Percentiles rank a stretch among this genome's conserved stretches.
Conservation (phyloP, 345 rosid species). For the Salix udensis region DNA sequence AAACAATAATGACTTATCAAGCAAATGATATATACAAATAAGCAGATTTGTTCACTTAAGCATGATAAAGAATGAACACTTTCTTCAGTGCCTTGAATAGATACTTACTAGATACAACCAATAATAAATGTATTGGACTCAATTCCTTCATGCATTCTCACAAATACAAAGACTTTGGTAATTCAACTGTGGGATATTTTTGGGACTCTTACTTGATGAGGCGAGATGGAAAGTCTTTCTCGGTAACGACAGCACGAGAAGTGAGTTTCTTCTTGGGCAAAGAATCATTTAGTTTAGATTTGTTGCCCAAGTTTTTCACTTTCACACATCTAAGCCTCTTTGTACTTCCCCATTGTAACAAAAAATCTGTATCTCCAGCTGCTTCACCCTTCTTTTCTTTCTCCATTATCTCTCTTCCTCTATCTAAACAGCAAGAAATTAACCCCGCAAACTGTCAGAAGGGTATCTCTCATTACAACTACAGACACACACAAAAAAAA, state of each 20-base stretch:
- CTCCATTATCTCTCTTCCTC: slow-evolving; percentile 10
- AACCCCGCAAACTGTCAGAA: neutral
- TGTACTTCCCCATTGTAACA: slow-evolving; percentile 86
- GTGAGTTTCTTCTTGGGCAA: slow-evolving; percentile 53
- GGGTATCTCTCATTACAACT: neutral
- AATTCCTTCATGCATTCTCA: neutral
- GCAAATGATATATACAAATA: neutral
- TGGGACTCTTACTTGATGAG: slow-evolving; percentile 46
- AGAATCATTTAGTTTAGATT: slow-evolving; percentile 41
- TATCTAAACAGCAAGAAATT: neutral
- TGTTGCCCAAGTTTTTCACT: slow-evolving; percentile 47
- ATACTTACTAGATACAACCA: neutral
- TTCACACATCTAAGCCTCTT: slow-evolving; percentile 83
- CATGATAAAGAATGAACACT: neutral
- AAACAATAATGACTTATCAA: neutral
- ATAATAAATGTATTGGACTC: neutral
- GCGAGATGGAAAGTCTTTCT: slow-evolving; percentile 53
- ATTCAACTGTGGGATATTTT: neutral
- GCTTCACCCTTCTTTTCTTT: slow-evolving; percentile 59
- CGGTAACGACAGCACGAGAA: slow-evolving; percentile 39
- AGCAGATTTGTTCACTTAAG: neutral
- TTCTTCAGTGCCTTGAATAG: neutral
- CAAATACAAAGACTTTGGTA: neutral
- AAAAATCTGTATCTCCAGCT: slow-evolving; percentile 66
- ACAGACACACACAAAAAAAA: neutral